Conservation (phyloP, 768 basidiomycete species). For the Boletus coccyginus region DNA sequence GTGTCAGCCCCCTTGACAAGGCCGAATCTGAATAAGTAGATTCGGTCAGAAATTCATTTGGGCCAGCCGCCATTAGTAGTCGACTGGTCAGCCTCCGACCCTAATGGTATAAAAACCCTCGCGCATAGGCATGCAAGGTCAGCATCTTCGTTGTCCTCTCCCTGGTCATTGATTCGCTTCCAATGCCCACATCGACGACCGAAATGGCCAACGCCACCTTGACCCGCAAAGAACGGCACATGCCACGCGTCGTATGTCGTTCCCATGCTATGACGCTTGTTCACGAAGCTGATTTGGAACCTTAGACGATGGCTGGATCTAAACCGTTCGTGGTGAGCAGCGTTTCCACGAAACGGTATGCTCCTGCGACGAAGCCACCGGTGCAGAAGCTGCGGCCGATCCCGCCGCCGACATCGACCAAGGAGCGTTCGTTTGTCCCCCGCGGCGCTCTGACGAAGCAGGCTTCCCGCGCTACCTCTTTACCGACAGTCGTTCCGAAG, state of each 20-base stretch:
- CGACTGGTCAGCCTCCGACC: neutral
- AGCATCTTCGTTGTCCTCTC: neutral
- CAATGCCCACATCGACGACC: neutral
- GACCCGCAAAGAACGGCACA: neutral
- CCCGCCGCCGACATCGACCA: no score
- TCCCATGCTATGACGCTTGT: neutral
- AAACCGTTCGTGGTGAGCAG: constrained; percentile 14
- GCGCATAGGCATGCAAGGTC: neutral
- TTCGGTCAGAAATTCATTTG: neutral
- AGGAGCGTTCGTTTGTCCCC: neutral
- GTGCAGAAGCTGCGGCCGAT: neutral
- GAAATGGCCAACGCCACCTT: neutral
- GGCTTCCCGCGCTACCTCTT: neutral
- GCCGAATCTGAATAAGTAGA: neutral
- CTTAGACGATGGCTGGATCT: neutral
- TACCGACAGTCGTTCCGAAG: neutral
- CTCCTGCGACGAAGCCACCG: neutral
- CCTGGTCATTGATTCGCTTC: neutral
- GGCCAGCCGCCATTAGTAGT: neutral
- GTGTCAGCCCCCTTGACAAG: no score
- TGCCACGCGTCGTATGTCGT: neutral
- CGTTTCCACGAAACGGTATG: neutral
- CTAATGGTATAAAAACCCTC: neutral
- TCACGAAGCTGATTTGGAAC: neutral
- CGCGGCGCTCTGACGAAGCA: neutral